Evolutionary conservation across 371 early-diverging fungal genomes (phyloP), one percentile per base, ranked within the genome.

Genomic region (Rhizomucor miehei): DNA sequence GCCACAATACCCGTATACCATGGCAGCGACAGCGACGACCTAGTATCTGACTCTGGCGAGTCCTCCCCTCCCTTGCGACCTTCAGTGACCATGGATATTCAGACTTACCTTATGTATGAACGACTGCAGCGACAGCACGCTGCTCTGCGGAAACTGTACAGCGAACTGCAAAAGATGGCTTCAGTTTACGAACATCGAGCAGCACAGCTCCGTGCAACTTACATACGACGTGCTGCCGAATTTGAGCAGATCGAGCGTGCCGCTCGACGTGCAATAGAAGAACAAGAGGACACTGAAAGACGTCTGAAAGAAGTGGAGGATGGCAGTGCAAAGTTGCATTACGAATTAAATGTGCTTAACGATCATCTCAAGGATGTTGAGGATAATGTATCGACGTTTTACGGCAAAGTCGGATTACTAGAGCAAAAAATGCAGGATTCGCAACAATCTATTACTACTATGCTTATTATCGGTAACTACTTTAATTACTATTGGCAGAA

Each of bases 401-500:
- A 73, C 44, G 55, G 62, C 16, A 77, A 77, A 34, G 66, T 77
- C 2, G 67, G 67, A 5, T 13, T 64, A 5, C 60, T 77, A 8
- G 74, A 77, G n/a, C 51, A 54, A 25, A 71, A 65, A 35, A 77
- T 78, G 79, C 67, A 69, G 54, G 69, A 73, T 44, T 69, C 73
- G 0, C 71, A 75, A 54, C 71, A 73, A 36, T 73, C 75, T 2
- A 64, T 69, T 23, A 74, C 73, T 0, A 75, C 79, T 14, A 70
- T 78, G 66, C 44, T 75, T 3, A 73, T 78, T 36, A 59, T 78
- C 46, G 73, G 73, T 20, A 78, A 78, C 34, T 78, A 73, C 50
- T 73, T 78, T 48, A 62, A 68, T 36, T 64, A 78, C 44, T 78
- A 78, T 48, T 73, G 73, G 73, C 37, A 62, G 10, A 77, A 77